Evolutionary conservation across 179 eudicot species (phyloP).

Genomic region (Beta lomatogona): DNA sequence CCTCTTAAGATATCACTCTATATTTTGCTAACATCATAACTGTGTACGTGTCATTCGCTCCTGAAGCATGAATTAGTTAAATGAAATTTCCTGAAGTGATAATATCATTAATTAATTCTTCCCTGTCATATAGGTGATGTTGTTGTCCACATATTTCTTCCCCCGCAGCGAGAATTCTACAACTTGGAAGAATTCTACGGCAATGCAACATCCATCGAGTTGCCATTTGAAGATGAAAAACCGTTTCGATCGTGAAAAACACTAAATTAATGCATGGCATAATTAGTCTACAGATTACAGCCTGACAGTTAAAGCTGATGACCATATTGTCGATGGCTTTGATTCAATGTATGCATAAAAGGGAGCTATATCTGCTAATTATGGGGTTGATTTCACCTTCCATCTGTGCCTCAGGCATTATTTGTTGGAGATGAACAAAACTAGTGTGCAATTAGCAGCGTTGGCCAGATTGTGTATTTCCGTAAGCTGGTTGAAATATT

Average conservation of each 20-base stretch:
- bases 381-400: not conserved
- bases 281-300: not conserved
- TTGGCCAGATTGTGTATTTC: not conserved
- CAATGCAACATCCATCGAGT: conserved; percentile 70
- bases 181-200: conserved; percentile 95
- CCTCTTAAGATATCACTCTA: not conserved
- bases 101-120: not conserved
- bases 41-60: too few relatives aligned
- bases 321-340: not conserved
- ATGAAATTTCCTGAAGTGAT: too few relatives aligned
- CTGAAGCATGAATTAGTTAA: too few relatives aligned
- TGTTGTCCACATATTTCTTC: conserved; percentile 90
- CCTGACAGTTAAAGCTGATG: not conserved
- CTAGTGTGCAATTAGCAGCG: not conserved
- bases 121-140: conserved; percentile 69
- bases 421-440: not conserved
- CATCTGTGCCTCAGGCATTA: not conserved
- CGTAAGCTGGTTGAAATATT: not conserved
- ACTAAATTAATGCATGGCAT: not conserved
- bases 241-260: conserved; percentile 49
- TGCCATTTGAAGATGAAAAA: conserved; percentile 79
- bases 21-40: not conserved
- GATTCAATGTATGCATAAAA: not conserved
- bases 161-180: conserved; percentile 71
- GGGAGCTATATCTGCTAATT: not conserved